phyloP scores from a whole-genome alignment of 2,329 filamentous ascomycete species.

The Cercospora zeina region DNA sequence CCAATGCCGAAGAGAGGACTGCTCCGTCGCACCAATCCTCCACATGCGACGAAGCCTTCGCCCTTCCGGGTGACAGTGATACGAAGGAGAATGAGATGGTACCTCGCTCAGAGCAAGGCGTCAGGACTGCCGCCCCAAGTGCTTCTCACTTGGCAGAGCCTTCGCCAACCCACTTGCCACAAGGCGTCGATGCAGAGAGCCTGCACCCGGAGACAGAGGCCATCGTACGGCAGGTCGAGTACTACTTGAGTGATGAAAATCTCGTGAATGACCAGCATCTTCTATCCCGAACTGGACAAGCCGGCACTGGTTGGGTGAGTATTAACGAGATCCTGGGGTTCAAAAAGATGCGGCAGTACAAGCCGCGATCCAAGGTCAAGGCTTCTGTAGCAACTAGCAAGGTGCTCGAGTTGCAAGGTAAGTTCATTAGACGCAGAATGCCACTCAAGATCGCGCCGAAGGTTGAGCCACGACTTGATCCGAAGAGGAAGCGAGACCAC shows the following conservation, averaged over 20 bases:
- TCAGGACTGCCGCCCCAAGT: neutral
- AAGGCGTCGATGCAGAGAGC: neutral
- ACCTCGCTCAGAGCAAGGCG: neutral
- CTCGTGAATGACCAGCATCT: conserved; percentile 47
- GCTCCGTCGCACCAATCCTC: neutral
- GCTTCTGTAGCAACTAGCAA: conserved; percentile 46
- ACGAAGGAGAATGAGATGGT: neutral
- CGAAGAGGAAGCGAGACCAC: conserved; percentile 36
- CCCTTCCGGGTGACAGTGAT: neutral
- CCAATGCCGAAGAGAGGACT: neutral
- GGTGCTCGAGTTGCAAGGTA: conserved; percentile 47
- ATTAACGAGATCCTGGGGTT: conserved; percentile 49
- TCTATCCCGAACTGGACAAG: conserved; percentile 44
- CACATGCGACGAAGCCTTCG: neutral
- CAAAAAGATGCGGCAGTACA: conserved; percentile 50
- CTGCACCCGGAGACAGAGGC: conserved; percentile 29
- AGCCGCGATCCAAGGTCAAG: conserved; percentile 43
- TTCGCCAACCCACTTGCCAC: neutral
- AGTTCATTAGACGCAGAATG: conserved; percentile 46
- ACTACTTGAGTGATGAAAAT: conserved; percentile 54
- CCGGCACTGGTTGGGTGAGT: conserved; percentile 47
- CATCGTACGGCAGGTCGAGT: conserved; percentile 48
- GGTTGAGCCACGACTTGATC: conserved; percentile 34
- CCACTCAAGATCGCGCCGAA: conserved; percentile 38
- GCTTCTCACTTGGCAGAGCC: neutral